Percentiles rank a stretch among this genome's conserved stretches.
Evolutionary conservation across 768 basidiomycete species (phyloP).

Genomic region (Pholiota molesta): DNA sequence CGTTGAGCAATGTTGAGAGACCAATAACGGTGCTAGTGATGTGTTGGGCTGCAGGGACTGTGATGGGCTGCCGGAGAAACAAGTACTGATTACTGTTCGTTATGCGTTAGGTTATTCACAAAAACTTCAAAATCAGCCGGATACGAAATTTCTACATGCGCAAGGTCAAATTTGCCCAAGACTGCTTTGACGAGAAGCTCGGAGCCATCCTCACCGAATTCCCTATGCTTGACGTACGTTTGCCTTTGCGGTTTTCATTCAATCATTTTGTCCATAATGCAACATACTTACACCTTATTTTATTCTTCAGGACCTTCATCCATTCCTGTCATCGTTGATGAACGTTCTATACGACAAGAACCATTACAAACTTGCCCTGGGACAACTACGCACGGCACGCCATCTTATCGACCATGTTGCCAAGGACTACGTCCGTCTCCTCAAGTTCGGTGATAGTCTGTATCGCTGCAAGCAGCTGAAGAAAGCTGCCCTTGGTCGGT

Average conservation of each 20-base stretch:
- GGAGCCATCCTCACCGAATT: conserved; percentile 93
- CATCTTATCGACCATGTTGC: conserved; percentile 97
- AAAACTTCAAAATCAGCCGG: conserved; percentile 99
- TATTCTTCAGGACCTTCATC: conserved; percentile 78
- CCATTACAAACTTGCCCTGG: conserved; percentile 98
- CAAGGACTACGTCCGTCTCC: conserved; percentile 94
- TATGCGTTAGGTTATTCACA: conserved; percentile 83
- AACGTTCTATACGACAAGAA: conserved; percentile 99
- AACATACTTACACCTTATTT: background rate
- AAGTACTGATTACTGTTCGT: background rate
- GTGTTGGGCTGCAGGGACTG: background rate
- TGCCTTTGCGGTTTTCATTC: conserved; percentile 1
- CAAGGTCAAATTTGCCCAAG: conserved; percentile 99
- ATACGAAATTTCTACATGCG: conserved; percentile 99
- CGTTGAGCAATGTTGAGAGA: background rate
- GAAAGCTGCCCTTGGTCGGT: conserved; percentile 96
- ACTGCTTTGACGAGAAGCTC: conserved; percentile 95
- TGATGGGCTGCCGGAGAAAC: no score
- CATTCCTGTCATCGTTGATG: conserved; percentile 93
- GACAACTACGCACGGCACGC: conserved; percentile 92
- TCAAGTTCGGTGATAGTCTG: conserved; percentile 97
- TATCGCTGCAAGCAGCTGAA: conserved; percentile 99
- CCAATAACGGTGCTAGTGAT: background rate
- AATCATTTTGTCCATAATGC: conserved; percentile 27
- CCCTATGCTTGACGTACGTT: conserved; percentile 92